Evolutionary conservation across 192 early-diverging fungal genomes (phyloP), one percentile per base, ranked within the genome.

Genomic region (Podila clonocystis): DNA sequence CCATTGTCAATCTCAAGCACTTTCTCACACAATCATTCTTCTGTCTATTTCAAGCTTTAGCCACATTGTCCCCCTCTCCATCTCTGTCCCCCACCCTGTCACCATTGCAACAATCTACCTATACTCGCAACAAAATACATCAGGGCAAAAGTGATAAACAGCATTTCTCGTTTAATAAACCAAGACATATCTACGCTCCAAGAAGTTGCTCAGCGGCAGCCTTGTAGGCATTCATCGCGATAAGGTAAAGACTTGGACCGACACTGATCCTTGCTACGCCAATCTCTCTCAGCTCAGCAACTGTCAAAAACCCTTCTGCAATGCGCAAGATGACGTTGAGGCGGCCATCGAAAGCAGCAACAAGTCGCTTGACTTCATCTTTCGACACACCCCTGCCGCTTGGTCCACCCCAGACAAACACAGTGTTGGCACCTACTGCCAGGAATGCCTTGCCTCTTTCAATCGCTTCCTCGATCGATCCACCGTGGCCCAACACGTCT

Each of bases 391-490:
- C 75, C 9, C 75, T 13, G 31, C 70, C 70, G 11, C 60, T 52
- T 0, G 75, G 67, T 50, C 82, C 83, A 5, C 74, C 84, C 84
- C 84, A 85, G 0, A 82, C 69, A 66, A 85, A 85, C 17, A 85
- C 84, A 6, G 82, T 69, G 13, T 70, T 84, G 9, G 84, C 84
- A 11, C 84, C 84, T 0, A 77, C 83, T 19, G 30, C 83, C 36
- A 85, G 41, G 65, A 67, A 85, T 17, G 77, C 75, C 30, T 85
- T 82, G 50, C 84, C 84, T 34, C 84, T 48, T n/a, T 58, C 52
- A 48, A 85, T 75, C 5, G 73, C 84, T 5, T 85, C 83, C 20
- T 80, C 74, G 29, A 82, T 63, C 38, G 73, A 50, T 11, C 82
- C 83, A 57, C 68, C 63, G 17, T 41, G 41, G 1, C 38, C 50